phyloP scores from a whole-genome alignment of 1,284 basidiomycete species.

The Cutaneotrichosporon sp. region DNA sequence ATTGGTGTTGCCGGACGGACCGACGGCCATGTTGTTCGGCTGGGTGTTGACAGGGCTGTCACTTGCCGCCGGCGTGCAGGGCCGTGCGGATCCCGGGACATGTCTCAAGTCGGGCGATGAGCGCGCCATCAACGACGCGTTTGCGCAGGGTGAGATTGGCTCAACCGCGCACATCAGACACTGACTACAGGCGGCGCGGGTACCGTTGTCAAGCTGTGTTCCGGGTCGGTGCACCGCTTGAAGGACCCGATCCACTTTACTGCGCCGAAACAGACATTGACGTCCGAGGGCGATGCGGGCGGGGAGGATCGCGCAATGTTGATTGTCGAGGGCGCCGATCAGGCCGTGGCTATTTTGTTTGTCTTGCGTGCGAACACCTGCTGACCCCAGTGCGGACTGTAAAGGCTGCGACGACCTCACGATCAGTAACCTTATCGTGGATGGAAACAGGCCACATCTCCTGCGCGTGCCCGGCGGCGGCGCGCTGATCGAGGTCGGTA shows the following conservation, averaged over 20 bases:
- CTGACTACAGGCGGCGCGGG: conserved; percentile 33
- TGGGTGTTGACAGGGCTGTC: too few relatives aligned
- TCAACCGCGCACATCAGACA: too few relatives aligned
- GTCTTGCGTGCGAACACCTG: conserved; percentile 2
- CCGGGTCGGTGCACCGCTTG: conserved; percentile 41
- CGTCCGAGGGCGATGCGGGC: conserved; percentile 20
- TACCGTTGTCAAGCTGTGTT: conserved; percentile 39
- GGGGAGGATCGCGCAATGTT: conserved; percentile 40
- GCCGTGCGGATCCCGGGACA: not conserved
- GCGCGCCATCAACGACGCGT: conserved; percentile 37
- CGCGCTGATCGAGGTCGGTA: conserved; percentile 46
- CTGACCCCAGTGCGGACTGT: conserved; percentile 44
- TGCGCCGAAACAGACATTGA: conserved; percentile 37
- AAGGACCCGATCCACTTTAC: conserved; percentile 41
- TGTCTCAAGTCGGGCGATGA: conserved; percentile 42
- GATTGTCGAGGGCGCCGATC: conserved; percentile 37
- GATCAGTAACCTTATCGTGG: conserved; percentile 41
- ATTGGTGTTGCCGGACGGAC: too few relatives aligned
- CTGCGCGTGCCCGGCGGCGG: conserved; percentile 42
- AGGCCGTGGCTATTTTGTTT: conserved; percentile 40
- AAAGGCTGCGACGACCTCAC: conserved; percentile 32
- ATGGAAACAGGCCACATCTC: conserved; percentile 46
- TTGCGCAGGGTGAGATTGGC: conserved; percentile 30
- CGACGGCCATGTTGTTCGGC: too few relatives aligned
- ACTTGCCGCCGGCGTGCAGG: not conserved